These are phyloP conservation scores for Phytophthora sansomeana DNA, from an alignment of 352 stramenopile species.

Conservation along the genomic window DNA sequence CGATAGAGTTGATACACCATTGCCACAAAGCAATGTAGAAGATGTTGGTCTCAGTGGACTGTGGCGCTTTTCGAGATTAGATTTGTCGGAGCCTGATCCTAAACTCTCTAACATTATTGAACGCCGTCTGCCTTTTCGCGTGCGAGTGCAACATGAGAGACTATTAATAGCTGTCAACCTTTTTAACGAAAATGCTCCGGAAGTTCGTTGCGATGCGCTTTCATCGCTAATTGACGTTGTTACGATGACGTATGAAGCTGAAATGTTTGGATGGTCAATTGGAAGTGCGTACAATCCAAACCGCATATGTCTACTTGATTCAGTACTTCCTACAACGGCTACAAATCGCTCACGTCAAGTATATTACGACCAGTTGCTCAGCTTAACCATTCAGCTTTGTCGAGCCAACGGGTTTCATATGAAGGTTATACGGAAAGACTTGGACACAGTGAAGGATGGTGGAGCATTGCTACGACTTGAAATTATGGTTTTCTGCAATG, in stretches of 20 bases:
- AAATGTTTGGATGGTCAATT: background rate
- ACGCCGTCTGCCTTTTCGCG: background rate
- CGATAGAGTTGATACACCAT: background rate
- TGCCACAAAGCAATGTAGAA: background rate
- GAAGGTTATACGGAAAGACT: too few species aligned
- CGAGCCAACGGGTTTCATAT: too few species aligned
- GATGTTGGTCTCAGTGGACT: background rate
- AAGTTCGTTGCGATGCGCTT: background rate
- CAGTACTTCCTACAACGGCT: background rate
- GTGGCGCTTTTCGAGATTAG: background rate
- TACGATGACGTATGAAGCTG: background rate
- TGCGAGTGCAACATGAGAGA: background rate
- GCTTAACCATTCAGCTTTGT: background rate
- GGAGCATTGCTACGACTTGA: too few species aligned
- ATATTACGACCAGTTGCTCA: background rate
- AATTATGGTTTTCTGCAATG: too few species aligned
- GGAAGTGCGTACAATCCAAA: too few species aligned
- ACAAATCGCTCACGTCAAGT: background rate
- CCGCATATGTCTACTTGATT: too few species aligned
- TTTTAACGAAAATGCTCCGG: background rate
- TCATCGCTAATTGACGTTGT: constrained; percentile 1
- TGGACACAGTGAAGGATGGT: too few species aligned
- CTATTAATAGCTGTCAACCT: background rate
- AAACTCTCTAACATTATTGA: background rate
- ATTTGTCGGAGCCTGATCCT: background rate